These are phyloP conservation scores for Malus hybrid DNA, from an alignment of 331 rosid species.

Conservation along the genomic window DNA sequence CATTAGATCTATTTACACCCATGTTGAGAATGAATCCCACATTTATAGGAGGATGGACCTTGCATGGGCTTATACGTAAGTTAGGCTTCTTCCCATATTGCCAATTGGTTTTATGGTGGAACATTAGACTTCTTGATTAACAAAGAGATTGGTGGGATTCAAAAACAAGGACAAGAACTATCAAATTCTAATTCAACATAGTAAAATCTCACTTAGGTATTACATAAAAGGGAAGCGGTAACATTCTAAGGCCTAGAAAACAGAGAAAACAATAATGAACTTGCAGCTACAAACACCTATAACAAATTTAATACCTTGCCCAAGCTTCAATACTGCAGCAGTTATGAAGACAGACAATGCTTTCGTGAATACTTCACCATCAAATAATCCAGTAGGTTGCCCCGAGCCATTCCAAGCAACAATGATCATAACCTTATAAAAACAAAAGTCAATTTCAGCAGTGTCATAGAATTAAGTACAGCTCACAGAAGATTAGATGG, in stretches of 20 bases:
- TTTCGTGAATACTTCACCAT: constrained; percentile 71
- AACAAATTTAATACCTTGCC: constrained; percentile 57
- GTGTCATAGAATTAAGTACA: constrained; percentile 2
- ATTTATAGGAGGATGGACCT: too few species aligned
- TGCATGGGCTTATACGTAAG: too few species aligned
- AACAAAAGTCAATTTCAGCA: constrained; percentile 12
- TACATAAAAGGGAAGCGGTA: not conserved
- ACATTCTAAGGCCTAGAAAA: not conserved
- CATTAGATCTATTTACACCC: too few species aligned
- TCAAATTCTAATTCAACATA: not conserved
- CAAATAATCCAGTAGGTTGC: constrained; percentile 57
- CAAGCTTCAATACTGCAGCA: constrained; percentile 91
- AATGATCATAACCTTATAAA: constrained; percentile 79
- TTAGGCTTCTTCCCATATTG: too few species aligned
- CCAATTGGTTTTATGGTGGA: too few species aligned
- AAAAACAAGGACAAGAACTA: not conserved
- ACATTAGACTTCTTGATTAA: not conserved
- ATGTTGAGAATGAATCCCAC: too few species aligned
- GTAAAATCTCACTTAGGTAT: not conserved
- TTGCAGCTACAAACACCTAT: not conserved
- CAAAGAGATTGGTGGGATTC: not conserved
- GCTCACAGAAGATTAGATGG: not conserved
- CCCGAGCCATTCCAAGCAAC: constrained; percentile 91
- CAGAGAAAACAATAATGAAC: not conserved
- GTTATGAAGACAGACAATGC: constrained; percentile 87